These are phyloP conservation scores for Pichia sp. DNA, from an alignment of 1,139 yeast genomes.

Conservation along the genomic window DNA sequence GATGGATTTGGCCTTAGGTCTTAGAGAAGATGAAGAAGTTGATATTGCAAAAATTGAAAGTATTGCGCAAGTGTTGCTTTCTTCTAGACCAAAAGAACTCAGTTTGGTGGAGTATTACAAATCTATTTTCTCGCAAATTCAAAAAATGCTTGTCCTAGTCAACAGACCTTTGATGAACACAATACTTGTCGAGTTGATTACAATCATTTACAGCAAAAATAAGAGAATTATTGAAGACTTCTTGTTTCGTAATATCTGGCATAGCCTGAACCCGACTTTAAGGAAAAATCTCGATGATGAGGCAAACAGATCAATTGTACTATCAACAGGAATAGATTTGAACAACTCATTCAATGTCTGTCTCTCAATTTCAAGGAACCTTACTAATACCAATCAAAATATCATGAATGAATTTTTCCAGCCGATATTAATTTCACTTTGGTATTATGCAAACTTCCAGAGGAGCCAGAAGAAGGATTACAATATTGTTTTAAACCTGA, in stretches of 20 bases:
- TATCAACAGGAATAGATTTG: constrained; percentile 46
- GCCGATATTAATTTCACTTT: constrained; percentile 48
- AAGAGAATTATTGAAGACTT: constrained; percentile 55
- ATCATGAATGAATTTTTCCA: constrained; percentile 42
- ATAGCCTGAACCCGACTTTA: constrained; percentile 37
- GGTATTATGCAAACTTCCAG: constrained; percentile 61
- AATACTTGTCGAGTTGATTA: constrained; percentile 54
- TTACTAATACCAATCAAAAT: constrained; percentile 32
- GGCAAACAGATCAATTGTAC: constrained; percentile 25
- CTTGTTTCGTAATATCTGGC: constrained; percentile 49
- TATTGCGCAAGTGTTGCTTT: constrained; percentile 56
- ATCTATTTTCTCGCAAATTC: constrained; percentile 56
- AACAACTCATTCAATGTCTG: constrained; percentile 66
- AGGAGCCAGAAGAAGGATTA: constrained; percentile 39
- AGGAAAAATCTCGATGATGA: neutral
- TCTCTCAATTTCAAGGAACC: constrained; percentile 54
- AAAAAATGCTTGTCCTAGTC: constrained; percentile 51
- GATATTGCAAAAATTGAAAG: constrained; percentile 61
- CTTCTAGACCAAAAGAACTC: constrained; percentile 54
- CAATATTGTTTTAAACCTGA: constrained; percentile 45
- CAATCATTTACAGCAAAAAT: constrained; percentile 52
- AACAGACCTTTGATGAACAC: constrained; percentile 61
- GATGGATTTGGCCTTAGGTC: constrained; percentile 73
- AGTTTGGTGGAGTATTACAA: constrained; percentile 48
- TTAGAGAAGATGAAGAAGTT: constrained; percentile 68